Conservation (phyloP, 352 stramenopile genomes). For the Globisporangium paroecandrum region DNA sequence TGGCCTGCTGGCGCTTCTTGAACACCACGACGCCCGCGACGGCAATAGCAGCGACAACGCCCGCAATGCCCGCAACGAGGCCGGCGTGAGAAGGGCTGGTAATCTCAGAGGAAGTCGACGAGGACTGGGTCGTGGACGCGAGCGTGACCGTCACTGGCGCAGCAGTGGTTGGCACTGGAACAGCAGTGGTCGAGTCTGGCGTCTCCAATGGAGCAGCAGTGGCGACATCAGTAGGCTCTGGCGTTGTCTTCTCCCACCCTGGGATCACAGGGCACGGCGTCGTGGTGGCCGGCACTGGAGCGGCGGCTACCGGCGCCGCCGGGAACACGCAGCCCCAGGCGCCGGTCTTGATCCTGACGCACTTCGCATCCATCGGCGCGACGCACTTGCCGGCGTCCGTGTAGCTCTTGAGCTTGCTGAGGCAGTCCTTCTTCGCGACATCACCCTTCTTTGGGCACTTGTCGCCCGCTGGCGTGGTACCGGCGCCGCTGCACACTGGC, state of each 20-base stretch:
- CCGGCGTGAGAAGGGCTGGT: constrained; percentile 13
- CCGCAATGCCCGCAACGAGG: constrained; percentile 19
- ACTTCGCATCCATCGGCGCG: constrained; percentile 45
- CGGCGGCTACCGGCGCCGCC: constrained; percentile 8
- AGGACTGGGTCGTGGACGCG: constrained; percentile 15
- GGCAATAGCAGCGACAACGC: constrained; percentile 29
- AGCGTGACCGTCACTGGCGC: constrained; percentile 6
- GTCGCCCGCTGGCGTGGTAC: constrained; percentile 31
- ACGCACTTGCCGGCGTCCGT: constrained; percentile 43
- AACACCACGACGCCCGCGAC: constrained; percentile 35
- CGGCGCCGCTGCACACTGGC: constrained; percentile 56
- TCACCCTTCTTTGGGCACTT: constrained; percentile 60
- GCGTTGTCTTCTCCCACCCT: constrained; percentile 16
- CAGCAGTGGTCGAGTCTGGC: not conserved
- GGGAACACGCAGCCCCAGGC: constrained; percentile 66
- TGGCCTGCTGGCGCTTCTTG: constrained; percentile 20
- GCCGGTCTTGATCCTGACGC: constrained; percentile 64
- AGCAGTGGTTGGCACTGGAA: constrained; percentile 6
- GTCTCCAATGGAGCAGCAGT: not conserved
- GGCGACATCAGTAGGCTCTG: constrained; percentile 2
- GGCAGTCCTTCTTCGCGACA: constrained; percentile 52
- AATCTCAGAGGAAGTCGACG: constrained; percentile 9
- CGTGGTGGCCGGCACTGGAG: constrained; percentile 24
- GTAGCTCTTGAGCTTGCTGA: constrained; percentile 56
- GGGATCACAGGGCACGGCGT: constrained; percentile 14